Evolutionary conservation across 192 early-diverging fungal species (phyloP).

Genomic region (Cetraspora pellucida): DNA sequence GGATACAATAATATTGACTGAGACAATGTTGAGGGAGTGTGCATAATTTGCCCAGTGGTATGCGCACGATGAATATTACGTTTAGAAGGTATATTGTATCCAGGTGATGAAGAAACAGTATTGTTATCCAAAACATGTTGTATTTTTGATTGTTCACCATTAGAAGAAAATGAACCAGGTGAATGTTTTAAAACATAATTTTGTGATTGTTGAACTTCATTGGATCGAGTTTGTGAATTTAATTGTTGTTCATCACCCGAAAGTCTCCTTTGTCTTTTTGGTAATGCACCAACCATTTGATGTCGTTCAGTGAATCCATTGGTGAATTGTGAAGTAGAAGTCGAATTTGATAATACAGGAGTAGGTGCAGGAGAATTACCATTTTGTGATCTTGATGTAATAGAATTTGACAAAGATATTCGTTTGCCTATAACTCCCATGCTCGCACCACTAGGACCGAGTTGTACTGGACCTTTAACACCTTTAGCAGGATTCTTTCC

Average conservation of each 20-base stretch:
- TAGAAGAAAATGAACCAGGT: neutral
- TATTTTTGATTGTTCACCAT: neutral
- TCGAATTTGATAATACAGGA: constrained; percentile 8
- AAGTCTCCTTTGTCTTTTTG: constrained; percentile 45
- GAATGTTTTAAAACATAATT: neutral
- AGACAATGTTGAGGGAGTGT: neutral
- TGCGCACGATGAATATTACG: neutral
- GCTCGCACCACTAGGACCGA: constrained; percentile 12
- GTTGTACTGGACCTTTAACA: constrained; percentile 6
- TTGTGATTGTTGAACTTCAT: neutral
- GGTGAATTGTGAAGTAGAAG: constrained; percentile 1
- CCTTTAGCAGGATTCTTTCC: constrained; percentile 6
- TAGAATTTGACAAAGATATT: constrained; percentile 10
- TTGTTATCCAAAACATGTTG: neutral
- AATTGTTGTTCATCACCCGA: constrained; percentile 41
- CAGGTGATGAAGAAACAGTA: neutral
- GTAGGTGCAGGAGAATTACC: neutral
- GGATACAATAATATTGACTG: neutral
- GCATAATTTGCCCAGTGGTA: neutral
- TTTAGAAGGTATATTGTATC: no score
- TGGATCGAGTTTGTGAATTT: neutral
- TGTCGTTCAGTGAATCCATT: neutral
- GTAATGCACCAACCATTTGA: constrained; percentile 20
- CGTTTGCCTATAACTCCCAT: constrained; percentile 30
- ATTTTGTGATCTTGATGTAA: neutral